Evolutionary conservation across 257 asterid genomes (phyloP).

Genomic region (Gentiana straminea): DNA sequence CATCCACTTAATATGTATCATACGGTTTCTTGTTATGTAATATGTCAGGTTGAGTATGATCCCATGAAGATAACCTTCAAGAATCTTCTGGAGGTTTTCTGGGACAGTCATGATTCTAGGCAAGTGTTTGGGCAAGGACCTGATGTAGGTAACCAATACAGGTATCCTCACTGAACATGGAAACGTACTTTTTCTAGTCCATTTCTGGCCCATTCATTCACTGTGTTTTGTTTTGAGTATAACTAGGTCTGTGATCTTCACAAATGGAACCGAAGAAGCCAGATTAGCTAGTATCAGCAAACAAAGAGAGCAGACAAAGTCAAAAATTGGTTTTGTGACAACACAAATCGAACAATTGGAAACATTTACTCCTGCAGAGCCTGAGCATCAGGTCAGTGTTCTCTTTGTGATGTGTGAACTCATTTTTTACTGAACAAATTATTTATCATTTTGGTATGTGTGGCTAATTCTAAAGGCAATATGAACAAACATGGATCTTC

Average conservation of each 20-base stretch:
- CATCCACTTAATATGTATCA: too few species aligned
- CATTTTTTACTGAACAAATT: neutral
- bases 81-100: conserved; percentile 80
- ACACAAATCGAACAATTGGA: conserved; percentile 75
- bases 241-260: conserved; percentile 78
- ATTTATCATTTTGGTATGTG: neutral
- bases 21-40: neutral
- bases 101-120: conserved; percentile 88
- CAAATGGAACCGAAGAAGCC: conserved; percentile 81
- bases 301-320: conserved; percentile 89
- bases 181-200: conserved; percentile 4
- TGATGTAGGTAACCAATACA: conserved; percentile 90
- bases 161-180: conserved; percentile 31
- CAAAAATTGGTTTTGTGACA: conserved; percentile 64
- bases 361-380: conserved; percentile 71
- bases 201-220: neutral
- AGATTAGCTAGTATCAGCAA: conserved; percentile 82
- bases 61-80: conserved; percentile 48
- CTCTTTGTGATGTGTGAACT: neutral
- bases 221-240: neutral
- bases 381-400: conserved; percentile 81
- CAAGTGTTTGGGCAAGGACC: conserved; percentile 99
- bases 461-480: neutral
- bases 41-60: conserved; percentile 73
- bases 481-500: neutral